Conservation (phyloP, 2,329 filamentous ascomycete genomes). For the Fusarium aywerte region DNA sequence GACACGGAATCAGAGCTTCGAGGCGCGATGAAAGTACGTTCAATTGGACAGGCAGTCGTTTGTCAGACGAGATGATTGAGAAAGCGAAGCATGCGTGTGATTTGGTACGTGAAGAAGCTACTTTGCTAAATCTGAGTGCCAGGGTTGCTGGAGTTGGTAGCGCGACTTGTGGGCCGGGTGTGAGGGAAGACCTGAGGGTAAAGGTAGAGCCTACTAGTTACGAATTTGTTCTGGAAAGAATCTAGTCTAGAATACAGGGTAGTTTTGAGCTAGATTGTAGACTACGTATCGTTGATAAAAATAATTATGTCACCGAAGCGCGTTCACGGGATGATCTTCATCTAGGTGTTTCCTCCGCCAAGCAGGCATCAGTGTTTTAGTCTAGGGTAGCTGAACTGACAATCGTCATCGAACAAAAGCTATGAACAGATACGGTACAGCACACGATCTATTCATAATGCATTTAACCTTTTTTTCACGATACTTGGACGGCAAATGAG, state of each 20-base stretch:
- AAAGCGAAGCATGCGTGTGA: slow-evolving; percentile 14
- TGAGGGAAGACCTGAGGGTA: slow-evolving; percentile 2
- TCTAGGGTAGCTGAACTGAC: neutral
- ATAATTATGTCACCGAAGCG: neutral
- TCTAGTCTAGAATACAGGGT: slow-evolving; percentile 4
- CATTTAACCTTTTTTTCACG: neutral
- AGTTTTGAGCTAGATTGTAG: neutral
- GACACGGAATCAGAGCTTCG: neutral
- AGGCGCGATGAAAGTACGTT: neutral
- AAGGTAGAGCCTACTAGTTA: neutral
- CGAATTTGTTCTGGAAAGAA: slow-evolving; percentile 1
- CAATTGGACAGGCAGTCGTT: neutral
- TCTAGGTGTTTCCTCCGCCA: neutral
- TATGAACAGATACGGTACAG: neutral
- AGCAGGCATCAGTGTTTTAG: neutral
- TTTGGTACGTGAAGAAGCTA: slow-evolving; percentile 2
- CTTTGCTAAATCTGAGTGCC: neutral
- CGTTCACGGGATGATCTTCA: slow-evolving; percentile 7
- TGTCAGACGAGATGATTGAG: neutral
- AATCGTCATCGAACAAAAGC: neutral
- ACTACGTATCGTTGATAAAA: neutral
- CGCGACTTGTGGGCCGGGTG: slow-evolving; percentile 20
- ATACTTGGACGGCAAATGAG: neutral
- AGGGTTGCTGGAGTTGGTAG: slow-evolving; percentile 20
- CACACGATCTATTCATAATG: no score